Percentiles rank a stretch among this genome's conserved stretches.
Evolutionary conservation across 148 eudicot species (phyloP).

Genomic region (Rhododendron ovatum): DNA sequence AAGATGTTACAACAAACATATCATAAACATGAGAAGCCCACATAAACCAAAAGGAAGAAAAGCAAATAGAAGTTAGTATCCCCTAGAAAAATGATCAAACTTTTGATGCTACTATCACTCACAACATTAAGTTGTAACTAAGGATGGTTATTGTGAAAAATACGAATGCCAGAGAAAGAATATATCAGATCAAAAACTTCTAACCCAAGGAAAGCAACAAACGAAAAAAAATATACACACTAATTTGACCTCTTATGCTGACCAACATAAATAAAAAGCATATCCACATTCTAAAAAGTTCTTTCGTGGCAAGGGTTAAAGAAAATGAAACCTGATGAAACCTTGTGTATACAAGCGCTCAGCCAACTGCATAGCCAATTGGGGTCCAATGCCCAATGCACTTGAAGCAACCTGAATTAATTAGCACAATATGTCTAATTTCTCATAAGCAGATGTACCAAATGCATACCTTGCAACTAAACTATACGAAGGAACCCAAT

Average conservation of each 20-base stretch:
- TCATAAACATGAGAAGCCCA: neutral
- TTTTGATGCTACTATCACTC: neutral
- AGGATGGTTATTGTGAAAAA: neutral
- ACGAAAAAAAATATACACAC: neutral
- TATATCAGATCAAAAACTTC: neutral
- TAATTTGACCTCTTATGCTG: neutral
- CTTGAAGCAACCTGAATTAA: constrained; percentile 84
- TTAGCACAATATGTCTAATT: constrained; percentile 14
- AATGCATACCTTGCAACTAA: neutral
- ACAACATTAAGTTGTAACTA: neutral
- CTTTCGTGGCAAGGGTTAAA: neutral
- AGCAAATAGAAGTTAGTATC: neutral
- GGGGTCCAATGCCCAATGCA: constrained; percentile 87
- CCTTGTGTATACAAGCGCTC: constrained; percentile 97
- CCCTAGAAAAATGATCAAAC: neutral
- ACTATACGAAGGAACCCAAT: neutral
- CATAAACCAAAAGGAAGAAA: neutral
- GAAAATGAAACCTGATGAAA: constrained; percentile 63
- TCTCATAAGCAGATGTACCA: neutral
- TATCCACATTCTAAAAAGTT: neutral
- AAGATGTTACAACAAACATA: neutral
- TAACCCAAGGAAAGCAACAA: neutral
- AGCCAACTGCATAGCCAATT: constrained; percentile 90
- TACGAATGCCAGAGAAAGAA: neutral
- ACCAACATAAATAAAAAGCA: neutral